Evolutionary conservation across 768 basidiomycete species (phyloP).

Genomic region (Serendipita indica): DNA sequence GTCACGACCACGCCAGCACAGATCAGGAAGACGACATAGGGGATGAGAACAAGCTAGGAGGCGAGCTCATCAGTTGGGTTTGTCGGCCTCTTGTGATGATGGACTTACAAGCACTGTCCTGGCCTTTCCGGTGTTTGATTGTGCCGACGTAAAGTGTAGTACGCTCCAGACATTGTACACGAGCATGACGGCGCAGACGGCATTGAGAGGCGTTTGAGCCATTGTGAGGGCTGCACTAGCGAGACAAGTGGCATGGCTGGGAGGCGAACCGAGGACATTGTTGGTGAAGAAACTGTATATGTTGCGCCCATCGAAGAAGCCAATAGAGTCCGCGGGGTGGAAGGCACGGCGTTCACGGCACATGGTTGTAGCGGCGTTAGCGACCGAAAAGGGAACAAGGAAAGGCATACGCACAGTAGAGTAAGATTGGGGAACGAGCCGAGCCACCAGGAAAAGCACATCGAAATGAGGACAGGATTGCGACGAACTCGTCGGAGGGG

Average conservation of each 20-base stretch:
- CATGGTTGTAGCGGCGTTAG: background rate
- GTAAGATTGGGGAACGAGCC: slow-evolving; percentile 1
- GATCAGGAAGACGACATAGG: background rate
- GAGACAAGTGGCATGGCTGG: background rate
- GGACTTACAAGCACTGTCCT: background rate
- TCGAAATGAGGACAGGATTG: slow-evolving; percentile 1
- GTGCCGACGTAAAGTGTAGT: background rate
- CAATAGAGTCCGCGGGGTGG: background rate
- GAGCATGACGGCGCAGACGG: background rate
- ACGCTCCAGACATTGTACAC: slow-evolving; percentile 9
- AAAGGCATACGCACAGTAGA: slow-evolving; percentile 3
- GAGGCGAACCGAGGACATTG: background rate
- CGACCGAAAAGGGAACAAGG: background rate
- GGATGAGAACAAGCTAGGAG: background rate
- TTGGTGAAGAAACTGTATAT: slow-evolving; percentile 4
- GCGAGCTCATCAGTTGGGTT: background rate
- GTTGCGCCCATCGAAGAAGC: background rate
- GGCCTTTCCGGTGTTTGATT: background rate
- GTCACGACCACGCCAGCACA: background rate
- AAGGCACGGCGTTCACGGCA: background rate
- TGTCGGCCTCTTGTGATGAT: background rate
- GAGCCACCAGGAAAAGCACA: slow-evolving; percentile 9
- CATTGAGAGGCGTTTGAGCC: slow-evolving; percentile 6
- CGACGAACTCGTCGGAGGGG: background rate
- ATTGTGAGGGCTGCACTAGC: slow-evolving; percentile 6